Evolutionary conservation across 768 basidiomycete genomes (phyloP).

Genomic region (Boletus pseudo-olivaceus): DNA sequence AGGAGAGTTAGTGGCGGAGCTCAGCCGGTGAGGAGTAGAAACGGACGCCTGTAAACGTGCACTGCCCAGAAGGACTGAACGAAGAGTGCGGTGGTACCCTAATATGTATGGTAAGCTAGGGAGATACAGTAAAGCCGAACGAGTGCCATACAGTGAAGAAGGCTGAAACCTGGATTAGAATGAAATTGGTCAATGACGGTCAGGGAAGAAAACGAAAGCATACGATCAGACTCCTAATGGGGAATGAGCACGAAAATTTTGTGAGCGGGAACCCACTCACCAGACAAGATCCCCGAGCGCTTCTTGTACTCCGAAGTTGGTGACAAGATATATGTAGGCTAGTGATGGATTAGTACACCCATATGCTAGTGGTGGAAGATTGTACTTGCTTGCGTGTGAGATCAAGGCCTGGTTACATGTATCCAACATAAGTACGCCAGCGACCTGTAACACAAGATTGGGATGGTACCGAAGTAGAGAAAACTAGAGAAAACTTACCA

Average conservation of each 20-base stretch:
- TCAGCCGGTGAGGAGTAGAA: neutral
- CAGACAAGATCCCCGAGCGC: constrained; percentile 42
- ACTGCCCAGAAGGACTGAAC: constrained; percentile 57
- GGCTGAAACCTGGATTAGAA: constrained; percentile 42
- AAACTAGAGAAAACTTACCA: constrained; percentile 34
- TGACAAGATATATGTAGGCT: constrained; percentile 51
- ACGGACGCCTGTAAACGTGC: constrained; percentile 50
- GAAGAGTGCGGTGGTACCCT: constrained; percentile 48
- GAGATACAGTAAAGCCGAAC: neutral
- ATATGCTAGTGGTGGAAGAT: too few relatives aligned
- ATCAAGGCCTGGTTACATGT: constrained; percentile 56
- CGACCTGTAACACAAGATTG: constrained; percentile 38
- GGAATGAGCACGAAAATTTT: neutral
- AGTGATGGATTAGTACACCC: neutral
- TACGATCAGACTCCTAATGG: constrained; percentile 27
- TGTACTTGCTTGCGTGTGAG: constrained; percentile 45
- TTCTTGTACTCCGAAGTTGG: constrained; percentile 32
- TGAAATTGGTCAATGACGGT: neutral
- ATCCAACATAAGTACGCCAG: constrained; percentile 50
- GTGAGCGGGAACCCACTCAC: constrained; percentile 27
- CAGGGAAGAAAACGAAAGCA: neutral
- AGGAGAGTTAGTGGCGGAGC: neutral
- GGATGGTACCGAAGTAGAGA: neutral
- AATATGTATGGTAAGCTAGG: neutral
- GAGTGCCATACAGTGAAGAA: constrained; percentile 44